phyloP scores from a whole-genome alignment of 2,329 filamentous ascomycete genomes.

The Trichoderma sp. region DNA sequence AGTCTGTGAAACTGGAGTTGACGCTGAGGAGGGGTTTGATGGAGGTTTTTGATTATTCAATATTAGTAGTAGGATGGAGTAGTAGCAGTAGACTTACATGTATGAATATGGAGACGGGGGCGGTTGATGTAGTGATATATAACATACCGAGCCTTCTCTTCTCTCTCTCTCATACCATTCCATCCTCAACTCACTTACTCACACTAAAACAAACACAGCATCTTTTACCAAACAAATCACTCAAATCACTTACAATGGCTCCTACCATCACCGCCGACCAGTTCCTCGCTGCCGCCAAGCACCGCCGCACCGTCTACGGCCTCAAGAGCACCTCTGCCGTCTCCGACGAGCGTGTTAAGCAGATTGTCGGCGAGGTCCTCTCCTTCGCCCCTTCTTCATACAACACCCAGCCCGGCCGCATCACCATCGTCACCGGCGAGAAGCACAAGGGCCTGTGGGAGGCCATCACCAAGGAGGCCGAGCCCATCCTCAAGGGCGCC shows the following conservation, averaged over 20 bases:
- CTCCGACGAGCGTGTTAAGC: constrained; percentile 56
- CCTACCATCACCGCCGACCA: constrained; percentile 36
- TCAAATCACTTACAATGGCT: not conserved
- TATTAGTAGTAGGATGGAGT: not conserved
- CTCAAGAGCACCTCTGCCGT: constrained; percentile 63
- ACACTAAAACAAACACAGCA: not conserved
- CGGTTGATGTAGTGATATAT: not conserved
- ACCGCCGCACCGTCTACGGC: constrained; percentile 69
- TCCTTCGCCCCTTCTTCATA: constrained; percentile 76
- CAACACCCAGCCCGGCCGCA: constrained; percentile 83
- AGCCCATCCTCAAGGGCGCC: constrained; percentile 43
- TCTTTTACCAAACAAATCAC: not conserved
- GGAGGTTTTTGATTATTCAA: not conserved
- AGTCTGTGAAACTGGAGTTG: not conserved
- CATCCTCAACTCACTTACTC: not conserved
- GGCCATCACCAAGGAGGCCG: constrained; percentile 53
- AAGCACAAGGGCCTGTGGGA: constrained; percentile 92
- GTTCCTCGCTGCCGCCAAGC: constrained; percentile 65
- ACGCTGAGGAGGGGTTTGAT: not conserved
- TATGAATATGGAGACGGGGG: not conserved
- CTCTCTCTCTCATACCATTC: not conserved
- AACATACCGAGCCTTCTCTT: not conserved
- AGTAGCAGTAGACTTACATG: not conserved
- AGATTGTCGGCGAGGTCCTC: constrained; percentile 65
- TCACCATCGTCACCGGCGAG: constrained; percentile 74